Evolutionary conservation across 2,329 filamentous ascomycete genomes (phyloP).

Genomic region (Penicillium sp.): DNA sequence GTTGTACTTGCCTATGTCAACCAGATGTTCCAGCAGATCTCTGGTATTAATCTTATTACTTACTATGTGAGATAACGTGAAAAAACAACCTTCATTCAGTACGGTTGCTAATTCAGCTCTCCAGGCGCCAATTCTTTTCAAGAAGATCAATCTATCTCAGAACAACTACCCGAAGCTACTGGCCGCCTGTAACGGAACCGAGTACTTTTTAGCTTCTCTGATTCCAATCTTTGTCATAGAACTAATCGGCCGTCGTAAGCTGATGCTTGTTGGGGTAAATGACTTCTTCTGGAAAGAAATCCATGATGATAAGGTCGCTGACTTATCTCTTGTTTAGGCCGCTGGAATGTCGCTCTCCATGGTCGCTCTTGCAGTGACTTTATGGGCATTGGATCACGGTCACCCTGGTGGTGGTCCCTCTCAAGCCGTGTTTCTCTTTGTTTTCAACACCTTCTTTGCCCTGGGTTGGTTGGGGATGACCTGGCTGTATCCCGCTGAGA

Average conservation of each 20-base stretch:
- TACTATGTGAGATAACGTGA: constrained; percentile 31
- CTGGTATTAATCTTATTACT: constrained; percentile 41
- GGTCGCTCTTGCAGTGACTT: constrained; percentile 54
- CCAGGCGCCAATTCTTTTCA: constrained; percentile 22
- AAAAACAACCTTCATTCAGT: neutral
- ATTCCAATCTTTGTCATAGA: constrained; percentile 52
- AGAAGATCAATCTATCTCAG: constrained; percentile 19
- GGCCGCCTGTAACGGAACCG: constrained; percentile 53
- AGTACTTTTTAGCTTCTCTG: constrained; percentile 53
- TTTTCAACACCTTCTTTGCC: constrained; percentile 62
- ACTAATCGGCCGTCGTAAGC: constrained; percentile 55
- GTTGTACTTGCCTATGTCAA: constrained; percentile 54
- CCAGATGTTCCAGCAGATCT: constrained; percentile 51
- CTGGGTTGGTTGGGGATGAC: constrained; percentile 61
- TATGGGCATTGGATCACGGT: constrained; percentile 26
- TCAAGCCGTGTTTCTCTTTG: constrained; percentile 55
- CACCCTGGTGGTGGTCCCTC: constrained; percentile 40
- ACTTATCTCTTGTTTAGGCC: constrained; percentile 31
- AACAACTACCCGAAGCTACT: constrained; percentile 35
- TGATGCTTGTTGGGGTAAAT: constrained; percentile 64
- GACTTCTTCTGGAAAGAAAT: neutral
- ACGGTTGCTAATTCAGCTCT: neutral
- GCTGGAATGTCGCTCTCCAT: constrained; percentile 63
- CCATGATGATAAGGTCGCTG: neutral
- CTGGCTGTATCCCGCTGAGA: constrained; percentile 60